These are phyloP conservation scores for Paracorniculantispora psalliotae DNA, from an alignment of 2,329 filamentous ascomycete species.

Conservation along the genomic window DNA sequence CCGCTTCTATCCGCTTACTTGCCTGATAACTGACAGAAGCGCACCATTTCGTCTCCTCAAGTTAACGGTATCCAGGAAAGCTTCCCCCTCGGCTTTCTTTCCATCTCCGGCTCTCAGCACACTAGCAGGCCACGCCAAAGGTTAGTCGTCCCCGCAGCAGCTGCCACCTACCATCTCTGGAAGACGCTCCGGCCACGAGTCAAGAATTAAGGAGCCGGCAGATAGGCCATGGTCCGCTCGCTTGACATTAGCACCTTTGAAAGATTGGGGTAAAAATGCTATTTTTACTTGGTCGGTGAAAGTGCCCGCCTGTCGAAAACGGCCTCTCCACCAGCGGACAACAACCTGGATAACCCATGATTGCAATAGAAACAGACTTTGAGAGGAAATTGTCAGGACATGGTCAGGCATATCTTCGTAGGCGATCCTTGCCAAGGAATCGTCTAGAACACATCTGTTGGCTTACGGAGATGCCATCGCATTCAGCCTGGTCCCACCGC, in stretches of 20 bases:
- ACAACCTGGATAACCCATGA: background rate
- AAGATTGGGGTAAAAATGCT: background rate
- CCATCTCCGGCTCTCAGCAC: background rate
- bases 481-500: background rate
- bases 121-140: background rate
- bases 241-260: background rate
- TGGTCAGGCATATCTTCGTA: background rate
- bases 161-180: conserved; percentile 9
- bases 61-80: background rate
- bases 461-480: background rate
- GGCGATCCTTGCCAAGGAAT: background rate
- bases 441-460: no score
- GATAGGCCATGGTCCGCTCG: background rate
- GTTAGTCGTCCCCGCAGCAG: background rate
- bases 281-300: background rate
- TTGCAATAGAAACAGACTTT: background rate
- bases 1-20: background rate
- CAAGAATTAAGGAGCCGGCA: background rate
- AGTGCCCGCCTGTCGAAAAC: background rate
- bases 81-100: background rate
- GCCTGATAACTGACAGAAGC: background rate
- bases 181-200: background rate
- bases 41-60: background rate
- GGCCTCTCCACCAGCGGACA: background rate
- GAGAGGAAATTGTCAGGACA: background rate